Base-by-base conservation (phyloP, 441 rosid species). In the Euphorbia schlechtendalii region DNA sequence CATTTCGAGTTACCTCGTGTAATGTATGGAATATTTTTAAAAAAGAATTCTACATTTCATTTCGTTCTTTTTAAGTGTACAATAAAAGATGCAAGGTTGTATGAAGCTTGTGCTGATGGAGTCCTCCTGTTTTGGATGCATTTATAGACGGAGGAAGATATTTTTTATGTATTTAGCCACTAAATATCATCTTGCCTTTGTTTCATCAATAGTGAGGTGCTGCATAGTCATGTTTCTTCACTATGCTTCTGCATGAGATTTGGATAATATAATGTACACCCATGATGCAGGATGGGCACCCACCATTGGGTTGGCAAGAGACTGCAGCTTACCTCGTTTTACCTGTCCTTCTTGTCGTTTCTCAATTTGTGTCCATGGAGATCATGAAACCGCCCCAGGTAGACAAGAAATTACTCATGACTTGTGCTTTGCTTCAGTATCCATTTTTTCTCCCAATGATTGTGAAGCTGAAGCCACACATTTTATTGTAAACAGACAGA, bases 381-480 rank as follows among this genome's bases (percentile, higher is more conserved):
- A 73, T 93, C 63, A 93, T 93, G 99, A 93, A 90, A 78, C 93
- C 99, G 68, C 96, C 99, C 69, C 93, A 90, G 88, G 99, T 87
- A 74, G 83, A 75, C 48, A 69, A 56, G 24, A 28, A 65, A 12
- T 40, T 27, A 28, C 69, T 61, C 43, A 56, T 63, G 77, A 56
- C 24, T 21, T 28, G 14, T 18, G 15, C 61, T 56, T 74, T 74
- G 32, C 21, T 61, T 59, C 55, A 21, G 40, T 11, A 52, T 65
- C 25, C 1, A 52, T 67, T 63, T 58, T 63, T 18, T n/a, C 30
- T 67, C 56, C 28, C 28, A 66, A 56, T 60, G 43, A 66, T 49
- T 69, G 27, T n/a, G n/a, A n/a, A n/a, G n/a, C n/a, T 62, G 65
- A 71, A 70, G 18, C 73, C 9, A 30, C 54, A 22, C 22, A 63